Evolutionary conservation across 768 basidiomycete species (phyloP).

Genomic region (Mrakia blollopis): DNA sequence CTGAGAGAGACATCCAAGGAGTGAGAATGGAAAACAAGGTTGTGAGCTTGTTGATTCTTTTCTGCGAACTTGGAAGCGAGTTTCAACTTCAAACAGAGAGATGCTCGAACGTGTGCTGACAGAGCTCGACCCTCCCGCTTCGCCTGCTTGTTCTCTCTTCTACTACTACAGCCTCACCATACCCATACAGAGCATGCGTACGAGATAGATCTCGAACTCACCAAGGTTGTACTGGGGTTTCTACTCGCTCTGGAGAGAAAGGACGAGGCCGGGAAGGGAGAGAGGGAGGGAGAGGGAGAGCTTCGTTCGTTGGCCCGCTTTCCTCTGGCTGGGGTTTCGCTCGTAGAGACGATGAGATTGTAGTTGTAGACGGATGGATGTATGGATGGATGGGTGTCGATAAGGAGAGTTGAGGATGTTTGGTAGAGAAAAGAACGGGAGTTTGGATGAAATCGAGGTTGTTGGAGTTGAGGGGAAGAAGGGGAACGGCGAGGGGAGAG

Average conservation of each 20-base stretch:
- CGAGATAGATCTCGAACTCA: not conserved
- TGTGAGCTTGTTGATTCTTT: not conserved
- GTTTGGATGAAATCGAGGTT: not conserved
- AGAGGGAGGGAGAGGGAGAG: not conserved
- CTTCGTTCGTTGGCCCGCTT: not conserved
- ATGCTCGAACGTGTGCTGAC: slow-evolving; percentile 2
- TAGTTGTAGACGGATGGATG: not conserved
- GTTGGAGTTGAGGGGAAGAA: not conserved
- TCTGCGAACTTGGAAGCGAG: not conserved
- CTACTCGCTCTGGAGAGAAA: slow-evolving; percentile 8
- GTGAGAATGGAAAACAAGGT: not conserved
- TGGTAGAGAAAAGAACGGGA: not conserved
- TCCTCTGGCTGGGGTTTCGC: not conserved
- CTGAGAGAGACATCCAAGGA: not conserved
- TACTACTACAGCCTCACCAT: not conserved
- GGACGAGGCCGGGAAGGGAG: not conserved
- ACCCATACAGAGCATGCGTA: not conserved
- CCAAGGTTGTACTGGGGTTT: not conserved
- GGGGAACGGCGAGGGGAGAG: not conserved
- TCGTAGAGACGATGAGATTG: no score
- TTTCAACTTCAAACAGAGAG: not conserved
- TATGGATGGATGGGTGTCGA: not conserved
- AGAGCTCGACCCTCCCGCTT: not conserved
- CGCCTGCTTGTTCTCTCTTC: not conserved
- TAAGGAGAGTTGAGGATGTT: not conserved